Percentiles rank a stretch among this genome's conserved stretches.
Conservation (phyloP, 305 asterid species). For the Fraxinus ornus region DNA sequence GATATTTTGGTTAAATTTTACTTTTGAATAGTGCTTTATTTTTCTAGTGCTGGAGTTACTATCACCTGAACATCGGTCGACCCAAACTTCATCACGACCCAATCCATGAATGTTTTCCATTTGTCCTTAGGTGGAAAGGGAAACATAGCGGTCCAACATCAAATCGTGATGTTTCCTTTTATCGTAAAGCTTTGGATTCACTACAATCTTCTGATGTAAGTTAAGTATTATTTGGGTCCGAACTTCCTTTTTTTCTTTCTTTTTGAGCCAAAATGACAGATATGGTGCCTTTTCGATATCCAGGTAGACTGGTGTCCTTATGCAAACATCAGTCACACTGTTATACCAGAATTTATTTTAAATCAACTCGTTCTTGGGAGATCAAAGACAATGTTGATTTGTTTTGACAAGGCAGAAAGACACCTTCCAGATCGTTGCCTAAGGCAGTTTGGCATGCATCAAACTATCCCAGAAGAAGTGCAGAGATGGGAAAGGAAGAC, state of each 20-base stretch:
- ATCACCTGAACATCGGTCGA: constrained; percentile 80
- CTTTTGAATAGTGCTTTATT: constrained; percentile 19
- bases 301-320: constrained; percentile 97
- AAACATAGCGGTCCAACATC: constrained; percentile 88
- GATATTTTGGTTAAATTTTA: constrained; percentile 7
- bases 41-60: constrained; percentile 98
- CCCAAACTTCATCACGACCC: constrained; percentile 91
- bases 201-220: constrained; percentile 62
- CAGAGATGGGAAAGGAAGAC: constrained; percentile 91
- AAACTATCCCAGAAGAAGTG: constrained; percentile 75
- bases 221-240: constrained; percentile 2
- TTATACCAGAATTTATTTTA: constrained; percentile 67
- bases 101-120: constrained; percentile 93
- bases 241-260: constrained; percentile 4
- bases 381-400: constrained; percentile 89
- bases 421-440: constrained; percentile 96
- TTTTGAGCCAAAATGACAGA: background rate
- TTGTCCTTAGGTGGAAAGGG: constrained; percentile 97
- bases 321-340: constrained; percentile 72
- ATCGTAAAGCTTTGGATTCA: constrained; percentile 82
- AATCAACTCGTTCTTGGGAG: constrained; percentile 82
- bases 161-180: constrained; percentile 89
- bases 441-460: constrained; percentile 88
- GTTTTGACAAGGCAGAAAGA: constrained; percentile 93
- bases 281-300: constrained; percentile 18